Conservation (phyloP, 805 yeast genomes). For the Saccharomyces mikatae region DNA sequence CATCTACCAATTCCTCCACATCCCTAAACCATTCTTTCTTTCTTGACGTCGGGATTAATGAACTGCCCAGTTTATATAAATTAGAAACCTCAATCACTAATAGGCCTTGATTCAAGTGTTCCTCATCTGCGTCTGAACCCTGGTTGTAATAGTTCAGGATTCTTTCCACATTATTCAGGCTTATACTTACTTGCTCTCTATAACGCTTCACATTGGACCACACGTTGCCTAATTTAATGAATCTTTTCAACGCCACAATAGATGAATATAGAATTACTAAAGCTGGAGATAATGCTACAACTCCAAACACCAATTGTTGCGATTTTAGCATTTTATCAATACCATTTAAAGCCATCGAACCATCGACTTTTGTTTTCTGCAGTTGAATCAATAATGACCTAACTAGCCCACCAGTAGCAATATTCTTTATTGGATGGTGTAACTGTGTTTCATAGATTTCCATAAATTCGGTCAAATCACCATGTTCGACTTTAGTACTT, state of each 20-base stretch:
- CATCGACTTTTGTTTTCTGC: constrained; percentile 95
- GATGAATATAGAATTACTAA: constrained; percentile 47
- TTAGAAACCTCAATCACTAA: constrained; percentile 59
- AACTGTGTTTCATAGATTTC: constrained; percentile 71
- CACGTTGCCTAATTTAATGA: constrained; percentile 18
- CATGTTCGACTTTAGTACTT: constrained; percentile 47
- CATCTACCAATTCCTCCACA: constrained; percentile 48
- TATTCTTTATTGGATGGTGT: constrained; percentile 54
- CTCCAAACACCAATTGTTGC: constrained; percentile 89
- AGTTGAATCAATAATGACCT: constrained; percentile 79
- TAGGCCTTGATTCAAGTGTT: constrained; percentile 45
- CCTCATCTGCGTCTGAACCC: constrained; percentile 13
- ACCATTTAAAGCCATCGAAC: constrained; percentile 81
- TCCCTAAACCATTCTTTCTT: constrained; percentile 54
- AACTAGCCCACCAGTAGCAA: constrained; percentile 59
- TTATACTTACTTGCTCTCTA: constrained; percentile 24
- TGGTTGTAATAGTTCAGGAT: constrained; percentile 33
- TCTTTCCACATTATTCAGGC: constrained; percentile 53
- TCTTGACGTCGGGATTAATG: constrained; percentile 43
- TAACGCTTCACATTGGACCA: constrained; percentile 22
- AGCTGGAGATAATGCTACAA: constrained; percentile 83
- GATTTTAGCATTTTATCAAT: constrained; percentile 83
- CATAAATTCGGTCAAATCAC: constrained; percentile 76
- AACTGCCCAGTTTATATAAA: constrained; percentile 42
- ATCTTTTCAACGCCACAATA: constrained; percentile 28